Base-by-base conservation (phyloP, 768 basidiomycete genomes). In the Xerocomellus amylosporus region DNA sequence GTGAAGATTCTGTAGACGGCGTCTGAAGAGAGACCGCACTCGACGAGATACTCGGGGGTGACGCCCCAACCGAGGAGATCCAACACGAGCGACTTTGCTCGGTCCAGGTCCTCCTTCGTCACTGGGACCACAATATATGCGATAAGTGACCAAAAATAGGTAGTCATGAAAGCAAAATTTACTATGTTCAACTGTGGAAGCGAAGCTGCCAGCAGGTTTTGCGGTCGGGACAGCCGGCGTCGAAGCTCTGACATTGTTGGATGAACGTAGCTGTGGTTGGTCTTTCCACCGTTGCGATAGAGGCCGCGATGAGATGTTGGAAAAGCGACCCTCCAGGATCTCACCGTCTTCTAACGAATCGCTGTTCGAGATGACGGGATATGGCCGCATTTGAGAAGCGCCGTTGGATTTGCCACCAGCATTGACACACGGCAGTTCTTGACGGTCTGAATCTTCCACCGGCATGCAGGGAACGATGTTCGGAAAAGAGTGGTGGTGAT, bases 41-140 rank as follows among this genome's bases (percentile, higher is more conserved):
- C 71, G 43, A 80, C 61, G 8, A 81, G 71, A 59, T 79, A 77
- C 64, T 81, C 77, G 2, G 79, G 75, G 6, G 71, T 62, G 24
- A 82, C 79, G 22, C 79, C 79, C 79, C 79, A 81, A 13, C 81
- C 79, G 8, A 82, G 69, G n/a, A 83, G 71, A 61, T 82, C 81
- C 28, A 81, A 73, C n/a, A 83, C 76, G 31, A 80, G 66, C 15
- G 65, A 64, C 56, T 79, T 79, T 43, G 79, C 78, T 17, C 63
- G 67, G 28, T 77, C 71, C 44, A 79, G 68, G 19, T 79, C 73
- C 37, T 72, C 71, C 40, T 63, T 63, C 13, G 77, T 71, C 63
- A 80, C 78, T 80, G 47, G 2, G 14, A 37, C 8, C 5, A 28
- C 56, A 46, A 30, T 8, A 13, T 5, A 10, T 4, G 28, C n/a